Evolutionary conservation across 768 basidiomycete genomes (phyloP), one percentile per base, ranked within the genome.

Genomic region (Suillus cothurnatus): DNA sequence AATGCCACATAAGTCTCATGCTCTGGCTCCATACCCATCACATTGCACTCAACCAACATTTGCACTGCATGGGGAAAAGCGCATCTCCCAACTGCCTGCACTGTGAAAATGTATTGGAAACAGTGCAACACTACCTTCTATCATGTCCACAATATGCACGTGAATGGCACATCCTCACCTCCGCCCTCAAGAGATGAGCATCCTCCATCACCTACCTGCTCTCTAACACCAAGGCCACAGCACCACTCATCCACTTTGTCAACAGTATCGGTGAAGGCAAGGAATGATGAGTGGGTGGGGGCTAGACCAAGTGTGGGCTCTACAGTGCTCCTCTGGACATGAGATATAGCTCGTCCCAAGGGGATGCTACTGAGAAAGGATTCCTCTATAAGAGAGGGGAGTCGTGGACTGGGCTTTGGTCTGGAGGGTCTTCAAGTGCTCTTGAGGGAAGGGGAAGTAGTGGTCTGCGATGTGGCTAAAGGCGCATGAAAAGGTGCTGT

Each of bases 1-100:
- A 62, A 38, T 4, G n/a, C 0, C 49, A 73, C 7, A 65, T 70
- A 9, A 71, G 72, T 43, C 41, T 79, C 4, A 38, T 81, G 0
- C 61, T 70, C 0, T 78, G 79, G 61, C 71, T 81, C n/a, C 45
- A 72, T 0, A 75, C 74, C 0, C 75, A 72, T 1, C 80, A 80
- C 45, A 58, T 68, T 3, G 70, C 75, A 0, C 71, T 81, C 0
- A 69, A 73, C n/a, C 59, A 71, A 19, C 71, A 80, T 64, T 74
- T 81, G 0, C 67, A 76, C 52, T 49, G 65, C 2, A 74, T 81
- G 9, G 59, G 63, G 0, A 67, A 65, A 23, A 64, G 57, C 0
- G 71, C 76, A 12, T 66, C 66, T 0, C 72, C 77, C 9, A 32
- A 45, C 6, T 81, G 79, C 70, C 63, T 65, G 1, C 50, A 58